A percentile compares a stretch with the other conserved stretches of the same genome.
These are phyloP conservation scores for Kazachstania bromeliacearum DNA, from an alignment of 805 yeast genomes.

Conservation along the genomic window DNA sequence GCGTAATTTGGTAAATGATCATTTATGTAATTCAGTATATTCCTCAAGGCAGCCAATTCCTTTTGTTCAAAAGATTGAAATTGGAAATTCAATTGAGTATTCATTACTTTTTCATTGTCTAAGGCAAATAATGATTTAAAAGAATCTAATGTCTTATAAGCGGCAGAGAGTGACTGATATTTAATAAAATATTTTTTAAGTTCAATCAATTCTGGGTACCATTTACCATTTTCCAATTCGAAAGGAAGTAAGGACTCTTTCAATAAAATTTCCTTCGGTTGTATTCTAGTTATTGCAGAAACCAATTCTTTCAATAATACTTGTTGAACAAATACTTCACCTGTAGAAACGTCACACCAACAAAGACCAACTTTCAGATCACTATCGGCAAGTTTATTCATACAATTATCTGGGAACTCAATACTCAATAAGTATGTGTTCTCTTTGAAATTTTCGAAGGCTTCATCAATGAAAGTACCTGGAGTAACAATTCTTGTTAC, in stretches of 20 bases:
- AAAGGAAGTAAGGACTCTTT: slow-evolving; percentile 36
- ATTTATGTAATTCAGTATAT: slow-evolving; percentile 56
- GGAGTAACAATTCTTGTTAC: slow-evolving; percentile 80
- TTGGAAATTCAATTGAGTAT: slow-evolving; percentile 18
- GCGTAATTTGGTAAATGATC: slow-evolving; percentile 64
- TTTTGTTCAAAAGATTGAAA: slow-evolving; percentile 31
- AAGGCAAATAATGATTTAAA: slow-evolving; percentile 33
- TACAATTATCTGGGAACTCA: slow-evolving; percentile 44
- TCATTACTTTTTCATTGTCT: slow-evolving; percentile 13
- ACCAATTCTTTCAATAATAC: slow-evolving; percentile 50
- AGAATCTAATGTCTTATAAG: slow-evolving; percentile 31
- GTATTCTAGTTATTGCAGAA: slow-evolving; percentile 65
- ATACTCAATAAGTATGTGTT: slow-evolving; percentile 66
- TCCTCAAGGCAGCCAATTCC: slow-evolving; percentile 53
- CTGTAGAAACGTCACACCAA: slow-evolving; percentile 87
- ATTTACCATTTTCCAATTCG: slow-evolving; percentile 36
- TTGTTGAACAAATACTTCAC: slow-evolving; percentile 62
- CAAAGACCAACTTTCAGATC: slow-evolving; percentile 53
- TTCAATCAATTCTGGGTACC: slow-evolving; percentile 52
- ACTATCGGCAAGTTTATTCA: slow-evolving; percentile 31
- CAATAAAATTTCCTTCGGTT: slow-evolving; percentile 71
- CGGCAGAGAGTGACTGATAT: slow-evolving; percentile 37
- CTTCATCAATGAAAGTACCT: slow-evolving; percentile 85
- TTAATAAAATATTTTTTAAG: slow-evolving; percentile 51
- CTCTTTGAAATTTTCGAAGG: slow-evolving; percentile 60